A percentile compares a stretch with the other conserved stretches of the same genome.
These are phyloP conservation scores for Kuraishia cidri DNA, from an alignment of 805 yeast genomes.

Conservation along the genomic window DNA sequence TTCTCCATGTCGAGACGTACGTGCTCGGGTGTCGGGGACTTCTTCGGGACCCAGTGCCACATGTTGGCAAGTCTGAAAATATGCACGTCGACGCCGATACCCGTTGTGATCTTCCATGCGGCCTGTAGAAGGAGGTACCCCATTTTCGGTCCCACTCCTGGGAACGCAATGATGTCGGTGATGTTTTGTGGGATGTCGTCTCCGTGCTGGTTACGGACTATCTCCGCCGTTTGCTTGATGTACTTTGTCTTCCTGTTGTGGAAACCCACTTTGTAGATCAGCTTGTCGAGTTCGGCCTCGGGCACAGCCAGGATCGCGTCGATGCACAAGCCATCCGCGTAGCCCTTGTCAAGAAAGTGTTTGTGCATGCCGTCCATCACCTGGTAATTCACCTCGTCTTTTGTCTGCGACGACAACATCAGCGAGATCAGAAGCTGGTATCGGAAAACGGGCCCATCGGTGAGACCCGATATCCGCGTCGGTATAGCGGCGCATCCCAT, in stretches of 20 bases:
- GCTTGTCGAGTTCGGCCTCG: slow-evolving; percentile 49
- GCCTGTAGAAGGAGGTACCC: slow-evolving; percentile 72
- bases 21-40: slow-evolving; percentile 60
- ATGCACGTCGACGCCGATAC: slow-evolving; percentile 95
- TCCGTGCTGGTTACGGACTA: slow-evolving; percentile 37
- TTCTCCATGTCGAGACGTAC: slow-evolving; percentile 60
- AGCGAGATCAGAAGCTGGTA: slow-evolving; percentile 72
- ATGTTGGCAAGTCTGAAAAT: slow-evolving; percentile 70
- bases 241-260: slow-evolving; percentile 72
- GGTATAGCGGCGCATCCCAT: slow-evolving; percentile 75
- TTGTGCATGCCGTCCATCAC: slow-evolving; percentile 59
- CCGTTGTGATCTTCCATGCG: slow-evolving; percentile 71
- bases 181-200: slow-evolving; percentile 71
- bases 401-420: slow-evolving; percentile 88
- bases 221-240: slow-evolving; percentile 50
- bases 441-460: slow-evolving; percentile 35
- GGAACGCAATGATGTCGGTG: slow-evolving; percentile 56
- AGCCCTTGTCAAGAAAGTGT: slow-evolving; percentile 29
- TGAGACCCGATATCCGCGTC: slow-evolving; percentile 24
- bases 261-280: slow-evolving; percentile 81
- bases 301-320: slow-evolving; percentile 41
- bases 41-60: slow-evolving; percentile 68
- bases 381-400: slow-evolving; percentile 73
- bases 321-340: slow-evolving; percentile 42
- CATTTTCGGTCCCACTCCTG: slow-evolving; percentile 97